Evolutionary conservation across 2,329 filamentous ascomycete genomes (phyloP), one percentile per base, ranked within the genome.

Genomic region (Dothideomycetes sp.): DNA sequence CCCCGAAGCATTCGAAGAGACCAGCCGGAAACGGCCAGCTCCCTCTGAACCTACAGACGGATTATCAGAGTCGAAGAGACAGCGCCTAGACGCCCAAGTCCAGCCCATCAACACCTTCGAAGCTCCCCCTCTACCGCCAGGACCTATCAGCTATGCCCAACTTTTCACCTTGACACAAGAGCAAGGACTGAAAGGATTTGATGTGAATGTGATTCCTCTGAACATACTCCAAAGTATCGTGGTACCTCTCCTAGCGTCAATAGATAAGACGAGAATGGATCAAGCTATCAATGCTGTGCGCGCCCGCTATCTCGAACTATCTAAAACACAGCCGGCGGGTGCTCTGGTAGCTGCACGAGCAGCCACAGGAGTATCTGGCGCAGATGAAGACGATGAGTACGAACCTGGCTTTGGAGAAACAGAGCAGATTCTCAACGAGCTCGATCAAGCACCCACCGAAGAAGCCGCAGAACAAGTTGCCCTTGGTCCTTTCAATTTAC

Each of bases 311-410:
- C 50, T 67, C 17, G 50, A 50, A 24, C 48, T 68, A 4, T 55
- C 53, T 38, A 54, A 58, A 41, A 44, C 51, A 14, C 49, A 51
- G 19, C 49, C 55, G 15, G 47, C 44, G 37, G 41, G 46, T 18
- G 49, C 55, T 15, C 30, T 50, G 19, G 48, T 48, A 44, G 44
- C 59, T 49, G 48, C 59, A 45, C 40, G 50, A 47, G 48, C 58
- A 48, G 50, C 56, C 36, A 46, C 49, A 16, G 48, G 50, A 12
- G 45, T 45, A 24, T 41, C 73, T 18, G 78, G 84, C 3, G 77
- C 84, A 3, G 78, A 82, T 5, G 87, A 94, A 31, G 88, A 94
- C 15, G 86, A 94, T 48, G 85, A 94, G 51, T 95, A 95, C 54
- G 89, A 95, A 52, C 88, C 89, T 0, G 77, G 81, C 43, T 73